Conservation (phyloP, 805 yeast species). For the Lipomyces mesembrius region DNA sequence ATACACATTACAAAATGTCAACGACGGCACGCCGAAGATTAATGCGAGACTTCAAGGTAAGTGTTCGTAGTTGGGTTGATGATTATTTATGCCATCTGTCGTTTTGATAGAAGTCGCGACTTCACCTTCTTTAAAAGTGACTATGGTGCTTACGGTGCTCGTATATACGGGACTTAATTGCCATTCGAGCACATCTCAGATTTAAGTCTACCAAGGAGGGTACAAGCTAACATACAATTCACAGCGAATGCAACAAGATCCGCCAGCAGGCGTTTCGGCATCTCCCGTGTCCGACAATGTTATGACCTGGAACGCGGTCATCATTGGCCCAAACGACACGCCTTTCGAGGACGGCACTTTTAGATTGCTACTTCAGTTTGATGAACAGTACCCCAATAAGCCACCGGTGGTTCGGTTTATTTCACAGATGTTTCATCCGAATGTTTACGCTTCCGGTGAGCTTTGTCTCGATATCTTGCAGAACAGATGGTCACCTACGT, state of each 20-base stretch:
- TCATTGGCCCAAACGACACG: conserved; percentile 95
- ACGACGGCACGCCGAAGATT: conserved; percentile 98
- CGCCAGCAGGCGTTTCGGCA: conserved; percentile 97
- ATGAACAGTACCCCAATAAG: conserved; percentile 96
- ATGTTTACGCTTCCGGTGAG: conserved; percentile 94
- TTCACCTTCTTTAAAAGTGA: not conserved
- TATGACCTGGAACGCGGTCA: conserved; percentile 96
- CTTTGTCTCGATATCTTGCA: conserved; percentile 94
- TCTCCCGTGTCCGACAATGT: conserved; percentile 96
- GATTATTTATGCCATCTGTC: conserved; percentile 35
- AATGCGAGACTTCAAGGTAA: conserved; percentile 94
- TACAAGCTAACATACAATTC: conserved; percentile 13
- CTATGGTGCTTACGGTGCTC: not conserved
- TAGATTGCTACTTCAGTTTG: conserved; percentile 81
- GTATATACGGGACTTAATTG: not conserved
- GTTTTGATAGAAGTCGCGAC: not conserved
- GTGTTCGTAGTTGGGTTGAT: conserved; percentile 40
- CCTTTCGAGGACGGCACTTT: conserved; percentile 99
- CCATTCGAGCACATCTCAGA: not conserved
- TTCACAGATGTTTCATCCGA: conserved; percentile 96
- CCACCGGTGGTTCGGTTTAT: conserved; percentile 93
- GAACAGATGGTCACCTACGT: conserved; percentile 98
- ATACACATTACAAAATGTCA: conserved; percentile 62
- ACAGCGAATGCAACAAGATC: conserved; percentile 93
- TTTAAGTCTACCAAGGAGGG: not conserved